These are phyloP conservation scores for Trichothecium roseum DNA, from an alignment of 2,329 filamentous ascomycete species.

Conservation along the genomic window DNA sequence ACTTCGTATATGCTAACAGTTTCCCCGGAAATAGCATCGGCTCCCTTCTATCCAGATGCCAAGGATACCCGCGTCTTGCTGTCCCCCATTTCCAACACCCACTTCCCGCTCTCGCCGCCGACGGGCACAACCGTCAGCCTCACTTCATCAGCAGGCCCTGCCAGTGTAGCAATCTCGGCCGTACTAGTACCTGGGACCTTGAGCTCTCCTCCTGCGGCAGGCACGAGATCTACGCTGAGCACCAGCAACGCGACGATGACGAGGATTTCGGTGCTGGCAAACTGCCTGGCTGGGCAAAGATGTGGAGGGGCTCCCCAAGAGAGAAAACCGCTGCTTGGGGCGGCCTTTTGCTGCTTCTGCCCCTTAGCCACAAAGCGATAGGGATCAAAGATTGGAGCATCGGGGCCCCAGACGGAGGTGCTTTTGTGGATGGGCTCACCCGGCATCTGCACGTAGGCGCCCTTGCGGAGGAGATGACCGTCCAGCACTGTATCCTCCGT, in stretches of 20 bases:
- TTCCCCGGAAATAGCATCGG: no score
- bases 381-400: slow-evolving; percentile 17
- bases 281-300: slow-evolving; percentile 17
- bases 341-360: neutral
- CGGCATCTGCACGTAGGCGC: slow-evolving; percentile 23
- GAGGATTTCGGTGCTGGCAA: slow-evolving; percentile 15
- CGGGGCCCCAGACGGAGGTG: slow-evolving; percentile 20
- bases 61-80: no score
- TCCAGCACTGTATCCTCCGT: slow-evolving; percentile 22
- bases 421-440: slow-evolving; percentile 17
- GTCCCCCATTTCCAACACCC: no score
- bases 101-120: no score
- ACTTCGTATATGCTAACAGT: no score
- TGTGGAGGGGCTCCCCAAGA: slow-evolving; percentile 18
- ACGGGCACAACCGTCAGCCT: no score
- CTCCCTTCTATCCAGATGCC: no score
- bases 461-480: slow-evolving; percentile 23
- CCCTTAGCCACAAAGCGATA: slow-evolving; percentile 14
- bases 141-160: no score
- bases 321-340: slow-evolving; percentile 8
- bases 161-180: no score
- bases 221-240: slow-evolving; percentile 7
- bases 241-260: slow-evolving; percentile 10
- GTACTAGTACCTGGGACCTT: no score
- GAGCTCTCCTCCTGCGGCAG: neutral